Base-by-base conservation (phyloP, 495 filamentous ascomycete genomes). In the Penicillium silybi region DNA sequence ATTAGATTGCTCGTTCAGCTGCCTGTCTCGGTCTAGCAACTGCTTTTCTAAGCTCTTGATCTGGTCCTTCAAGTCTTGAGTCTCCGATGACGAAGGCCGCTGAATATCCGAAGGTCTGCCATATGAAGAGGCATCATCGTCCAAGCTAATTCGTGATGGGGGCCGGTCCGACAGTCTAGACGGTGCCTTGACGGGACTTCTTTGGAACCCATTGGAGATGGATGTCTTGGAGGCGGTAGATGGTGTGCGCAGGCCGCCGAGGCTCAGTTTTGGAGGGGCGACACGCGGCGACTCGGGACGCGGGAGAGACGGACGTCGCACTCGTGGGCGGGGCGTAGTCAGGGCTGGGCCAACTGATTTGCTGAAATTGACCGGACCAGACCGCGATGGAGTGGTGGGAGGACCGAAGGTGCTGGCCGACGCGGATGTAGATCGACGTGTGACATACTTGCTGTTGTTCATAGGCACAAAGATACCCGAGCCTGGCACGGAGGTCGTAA, bases 381-480 rank as follows among this genome's bases (percentile, higher is more conserved):
- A n/a, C n/a, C 83, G 74, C n/a, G 79, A 76, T n/a, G 81, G 79
- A 5, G 84, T 86, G 1, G 82, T 82, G 9, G 90, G 29, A 32
- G 29, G 89, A 9, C 85, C 89, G 25, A 85, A 80, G 59, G 78
- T 81, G n/a, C 80, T 79, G 16, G 48, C 74, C 68, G 41, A 54
- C 71, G 74, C 18, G 81, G 80, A 50, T 18, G 53, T 47, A n/a
- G 62, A 57, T 75, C 78, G 48, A 73, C 77, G 39, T 75, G 82
- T 55, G 81, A 85, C 50, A 79, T 88, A 92, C 56, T 80, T 78
- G 39, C 86, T 86, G 66, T 92, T 92, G 68, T 87, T 86, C 47
- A 95, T 80, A 10, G 93, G 95, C 5, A 99, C 80, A 63, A 99
- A 99, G 61, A 99, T 97, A 26, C 93, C 93, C 6, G 92, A 83